Base-by-base conservation (phyloP, 2,329 filamentous ascomycete species). In the Elsinoe necatrix region DNA sequence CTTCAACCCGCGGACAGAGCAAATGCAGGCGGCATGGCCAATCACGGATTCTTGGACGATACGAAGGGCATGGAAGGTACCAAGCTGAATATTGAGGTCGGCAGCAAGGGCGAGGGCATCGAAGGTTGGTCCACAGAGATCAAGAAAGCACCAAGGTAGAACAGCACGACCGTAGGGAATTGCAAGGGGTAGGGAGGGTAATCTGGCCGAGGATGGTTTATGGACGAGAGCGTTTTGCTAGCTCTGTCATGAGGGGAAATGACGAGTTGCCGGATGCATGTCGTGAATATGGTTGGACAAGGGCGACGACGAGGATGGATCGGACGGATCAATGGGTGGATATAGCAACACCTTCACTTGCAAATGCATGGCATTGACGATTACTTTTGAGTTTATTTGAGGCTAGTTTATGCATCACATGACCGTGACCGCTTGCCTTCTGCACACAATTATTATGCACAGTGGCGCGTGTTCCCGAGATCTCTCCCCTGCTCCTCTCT, bases 1-100 rank as follows among this genome's bases (percentile, higher is more conserved):
- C 76, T 98, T 21, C 74, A 89, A 39, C 93, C 93, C 0, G 89
- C 92, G 59, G 87, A 89, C 71, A 80, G 93, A 39, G 93, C 93
- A 9, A 98, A 97, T 68, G 93, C 93, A 0, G 93, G 93, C 34
- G 93, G 93, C 4, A 97, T 97, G 93, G 85, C 87, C 3, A 85
- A 86, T 5, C 89, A 95, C 64, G 69, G 76, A 4, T 97, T 92
- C 80, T 72, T 97, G 63, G 83, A 87, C 60, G 87, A 90, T 62
- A 91, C 91, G 2, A 85, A 86, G 31, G 92, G 91, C 6, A 97
- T 98, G 91, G 85, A 91, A 65, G 81, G 80, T 9, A 73, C 92
- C 57, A 84, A 81, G 68, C 79, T 96, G 60, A 82, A 86, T 14
- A 77, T 96, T 29, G 75, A 83, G 48, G 87, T 95, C 0, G 90